These are phyloP conservation scores for Talaromyces albobiverticillius DNA, from an alignment of 2,329 filamentous ascomycete genomes.

Conservation along the genomic window DNA sequence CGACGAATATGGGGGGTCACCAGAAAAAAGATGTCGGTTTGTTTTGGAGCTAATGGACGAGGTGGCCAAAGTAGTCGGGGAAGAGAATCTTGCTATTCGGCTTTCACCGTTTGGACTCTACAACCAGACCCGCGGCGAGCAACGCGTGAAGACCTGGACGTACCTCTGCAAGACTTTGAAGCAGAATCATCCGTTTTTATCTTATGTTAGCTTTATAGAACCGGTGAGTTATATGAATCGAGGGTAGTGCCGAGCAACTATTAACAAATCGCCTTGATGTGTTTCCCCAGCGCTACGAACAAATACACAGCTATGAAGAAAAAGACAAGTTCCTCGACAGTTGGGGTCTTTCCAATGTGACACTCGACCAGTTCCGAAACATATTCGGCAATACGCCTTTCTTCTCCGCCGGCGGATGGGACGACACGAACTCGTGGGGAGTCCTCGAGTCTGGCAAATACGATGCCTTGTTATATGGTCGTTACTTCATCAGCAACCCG, in stretches of 20 bases:
- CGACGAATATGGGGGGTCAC: constrained; percentile 51
- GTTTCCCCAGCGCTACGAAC: constrained; percentile 48
- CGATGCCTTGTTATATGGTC: constrained; percentile 48
- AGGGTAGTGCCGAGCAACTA: too few species aligned
- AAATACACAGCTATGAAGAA: constrained; percentile 49
- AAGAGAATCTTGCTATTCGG: constrained; percentile 46
- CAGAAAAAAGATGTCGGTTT: constrained; percentile 55
- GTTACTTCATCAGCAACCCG: constrained; percentile 50
- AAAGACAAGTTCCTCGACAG: constrained; percentile 50
- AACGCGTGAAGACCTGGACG: constrained; percentile 54
- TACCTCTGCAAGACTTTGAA: constrained; percentile 51
- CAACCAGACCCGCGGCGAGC: constrained; percentile 50
- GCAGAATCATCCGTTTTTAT: constrained; percentile 39
- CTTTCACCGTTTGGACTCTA: constrained; percentile 51
- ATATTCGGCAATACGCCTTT: constrained; percentile 55
- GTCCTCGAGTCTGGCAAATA: constrained; percentile 48
- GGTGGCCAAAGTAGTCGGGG: constrained; percentile 44
- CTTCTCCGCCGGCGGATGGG: constrained; percentile 56
- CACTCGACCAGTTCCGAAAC: constrained; percentile 47
- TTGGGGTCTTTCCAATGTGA: constrained; percentile 47
- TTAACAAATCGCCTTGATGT: neutral
- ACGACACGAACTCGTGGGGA: constrained; percentile 50
- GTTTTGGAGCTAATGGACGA: constrained; percentile 53
- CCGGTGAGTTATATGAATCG: constrained; percentile 42
- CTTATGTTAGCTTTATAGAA: constrained; percentile 57